Conservation (phyloP, 1,284 basidiomycete genomes). For the Marasmius fiardii region DNA sequence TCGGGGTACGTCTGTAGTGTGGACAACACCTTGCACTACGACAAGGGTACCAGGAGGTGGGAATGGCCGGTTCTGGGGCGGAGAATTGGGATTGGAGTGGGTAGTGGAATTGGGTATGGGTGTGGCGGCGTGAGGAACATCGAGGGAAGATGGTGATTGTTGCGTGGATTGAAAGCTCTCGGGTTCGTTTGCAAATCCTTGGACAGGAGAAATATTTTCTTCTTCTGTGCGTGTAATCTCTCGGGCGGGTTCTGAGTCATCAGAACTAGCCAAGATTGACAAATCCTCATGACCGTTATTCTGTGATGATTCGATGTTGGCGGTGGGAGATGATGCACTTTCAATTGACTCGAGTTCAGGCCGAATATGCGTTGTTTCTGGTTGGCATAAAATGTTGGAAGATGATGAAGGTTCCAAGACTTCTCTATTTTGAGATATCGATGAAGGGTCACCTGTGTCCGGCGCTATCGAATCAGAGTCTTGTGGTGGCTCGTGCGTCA, state of each 20-base stretch:
- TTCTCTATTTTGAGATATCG: not conserved
- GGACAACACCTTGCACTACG: slow-evolving; percentile 77
- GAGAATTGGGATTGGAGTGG: not conserved
- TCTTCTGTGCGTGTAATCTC: not conserved
- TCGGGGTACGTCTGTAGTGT: slow-evolving; percentile 63
- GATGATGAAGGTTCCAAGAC: not conserved
- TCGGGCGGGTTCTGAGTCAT: not conserved
- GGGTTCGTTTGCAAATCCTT: not conserved
- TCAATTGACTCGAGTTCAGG: not conserved
- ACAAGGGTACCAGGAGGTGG: slow-evolving; percentile 74
- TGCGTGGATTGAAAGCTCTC: not conserved
- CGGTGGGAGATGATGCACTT: not conserved
- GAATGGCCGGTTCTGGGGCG: slow-evolving; percentile 38
- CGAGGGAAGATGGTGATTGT: not conserved
- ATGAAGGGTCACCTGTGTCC: not conserved
- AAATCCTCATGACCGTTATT: not conserved
- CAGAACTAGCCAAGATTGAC: not conserved
- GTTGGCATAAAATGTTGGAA: not conserved
- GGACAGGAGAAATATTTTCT: too few species aligned
- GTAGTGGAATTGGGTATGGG: slow-evolving; percentile 17
- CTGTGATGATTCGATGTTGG: not conserved
- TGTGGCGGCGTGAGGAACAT: slow-evolving; percentile 1
- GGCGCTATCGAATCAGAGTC: not conserved
- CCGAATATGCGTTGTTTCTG: not conserved
- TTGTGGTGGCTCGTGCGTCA: not conserved